phyloP scores from a whole-genome alignment of 805 yeast species.

The Pichia paraexigua region DNA sequence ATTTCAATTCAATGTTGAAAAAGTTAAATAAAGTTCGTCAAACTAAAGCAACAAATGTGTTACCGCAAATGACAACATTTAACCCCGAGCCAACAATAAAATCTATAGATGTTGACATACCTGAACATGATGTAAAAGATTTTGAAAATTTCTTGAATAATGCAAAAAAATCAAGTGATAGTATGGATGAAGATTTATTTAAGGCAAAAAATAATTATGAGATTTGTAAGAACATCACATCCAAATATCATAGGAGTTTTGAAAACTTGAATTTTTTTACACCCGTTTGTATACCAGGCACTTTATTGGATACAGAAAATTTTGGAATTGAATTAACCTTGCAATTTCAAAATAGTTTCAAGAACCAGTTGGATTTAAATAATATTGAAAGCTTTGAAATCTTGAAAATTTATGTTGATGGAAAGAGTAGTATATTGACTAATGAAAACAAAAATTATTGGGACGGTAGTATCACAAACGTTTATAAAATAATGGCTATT shows the following conservation, averaged over 20 bases:
- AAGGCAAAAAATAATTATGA: constrained; percentile 45
- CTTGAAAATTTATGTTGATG: constrained; percentile 5
- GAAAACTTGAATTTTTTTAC: constrained; percentile 38
- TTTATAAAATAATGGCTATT: constrained; percentile 14
- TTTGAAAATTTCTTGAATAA: constrained; percentile 36
- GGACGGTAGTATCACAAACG: constrained; percentile 8
- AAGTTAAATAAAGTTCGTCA: constrained; percentile 20
- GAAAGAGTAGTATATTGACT: neutral
- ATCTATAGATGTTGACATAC: neutral
- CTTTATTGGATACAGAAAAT: constrained; percentile 19
- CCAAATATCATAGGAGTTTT: constrained; percentile 31
- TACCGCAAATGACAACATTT: constrained; percentile 23
- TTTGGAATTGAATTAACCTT: neutral
- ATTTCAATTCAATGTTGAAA: constrained; percentile 19
- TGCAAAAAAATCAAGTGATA: constrained; percentile 34
- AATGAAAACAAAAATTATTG: neutral
- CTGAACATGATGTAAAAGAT: constrained; percentile 10
- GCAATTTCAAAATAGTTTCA: neutral
- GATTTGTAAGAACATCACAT: constrained; percentile 35
- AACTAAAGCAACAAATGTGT: constrained; percentile 7
- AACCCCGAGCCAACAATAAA: constrained; percentile 15
- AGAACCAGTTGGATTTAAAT: neutral
- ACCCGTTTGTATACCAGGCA: constrained; percentile 32
- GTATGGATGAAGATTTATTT: constrained; percentile 36
- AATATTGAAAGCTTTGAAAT: neutral